Percentiles rank a stretch among this genome's conserved stretches.
Evolutionary conservation across 2,329 filamentous ascomycete species (phyloP).

Genomic region (Ceratocystis alfenasii): DNA sequence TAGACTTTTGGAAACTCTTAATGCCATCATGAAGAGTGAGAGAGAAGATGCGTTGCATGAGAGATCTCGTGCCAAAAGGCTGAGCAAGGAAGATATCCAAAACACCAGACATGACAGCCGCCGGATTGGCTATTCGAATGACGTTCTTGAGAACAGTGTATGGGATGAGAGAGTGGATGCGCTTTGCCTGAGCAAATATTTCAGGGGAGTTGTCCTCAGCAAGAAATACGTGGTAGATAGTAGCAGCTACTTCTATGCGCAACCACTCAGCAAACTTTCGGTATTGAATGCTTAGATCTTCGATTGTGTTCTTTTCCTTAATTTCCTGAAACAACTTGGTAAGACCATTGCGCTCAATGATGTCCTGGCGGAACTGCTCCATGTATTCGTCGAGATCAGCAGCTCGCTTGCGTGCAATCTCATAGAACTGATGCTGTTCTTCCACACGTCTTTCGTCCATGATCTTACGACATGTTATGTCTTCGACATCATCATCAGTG

Average conservation of each 20-base stretch:
- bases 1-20: constrained; percentile 69
- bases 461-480: constrained; percentile 65
- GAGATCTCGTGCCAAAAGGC: constrained; percentile 76
- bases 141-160: constrained; percentile 93
- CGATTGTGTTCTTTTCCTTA: constrained; percentile 74
- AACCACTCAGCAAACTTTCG: constrained; percentile 98
- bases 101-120: constrained; percentile 90
- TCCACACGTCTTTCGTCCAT: constrained; percentile 82
- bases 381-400: constrained; percentile 94
- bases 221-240: constrained; percentile 91
- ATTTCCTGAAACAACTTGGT: constrained; percentile 91
- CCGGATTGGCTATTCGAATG: constrained; percentile 90
- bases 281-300: constrained; percentile 84
- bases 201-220: constrained; percentile 97
- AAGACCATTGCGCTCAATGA: constrained; percentile 64
- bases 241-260: constrained; percentile 90
- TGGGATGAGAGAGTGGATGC: constrained; percentile 87
- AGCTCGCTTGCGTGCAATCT: constrained; percentile 81
- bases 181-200: constrained; percentile 82
- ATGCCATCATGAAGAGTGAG: constrained; percentile 87
- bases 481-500: constrained; percentile 70
- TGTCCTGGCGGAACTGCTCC: constrained; percentile 70
- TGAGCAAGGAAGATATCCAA: constrained; percentile 93
- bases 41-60: constrained; percentile 90
- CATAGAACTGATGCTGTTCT: constrained; percentile 89